These are phyloP conservation scores for Fagus sylvatica DNA, from an alignment of 306 rosid genomes.

Conservation along the genomic window DNA sequence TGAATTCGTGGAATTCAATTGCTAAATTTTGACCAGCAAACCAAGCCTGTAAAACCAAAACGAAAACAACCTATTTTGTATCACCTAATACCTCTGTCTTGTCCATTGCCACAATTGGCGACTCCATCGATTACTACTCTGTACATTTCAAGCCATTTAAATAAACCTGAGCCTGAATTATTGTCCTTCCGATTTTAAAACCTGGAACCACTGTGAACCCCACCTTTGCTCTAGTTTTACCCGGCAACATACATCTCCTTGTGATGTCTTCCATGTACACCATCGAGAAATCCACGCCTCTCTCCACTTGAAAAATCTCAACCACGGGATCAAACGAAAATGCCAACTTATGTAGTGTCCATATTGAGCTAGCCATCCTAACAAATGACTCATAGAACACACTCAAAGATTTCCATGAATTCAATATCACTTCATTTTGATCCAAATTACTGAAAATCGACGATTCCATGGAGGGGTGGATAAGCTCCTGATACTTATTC, in stretches of 20 bases:
- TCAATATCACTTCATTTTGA: conserved; percentile 61
- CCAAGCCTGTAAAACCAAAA: conserved; percentile 12
- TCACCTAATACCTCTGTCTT: conserved; percentile 13
- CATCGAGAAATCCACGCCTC: conserved; percentile 77
- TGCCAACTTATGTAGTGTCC: conserved; percentile 91
- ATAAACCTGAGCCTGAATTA: conserved; percentile 89
- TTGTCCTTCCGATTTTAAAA: conserved; percentile 66
- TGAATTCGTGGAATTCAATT: conserved; percentile 18
- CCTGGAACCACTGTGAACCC: conserved; percentile 95
- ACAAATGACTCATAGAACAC: conserved; percentile 86
- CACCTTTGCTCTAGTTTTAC: conserved; percentile 68
- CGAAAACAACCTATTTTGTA: conserved; percentile 9
- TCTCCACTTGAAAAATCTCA: conserved; percentile 85
- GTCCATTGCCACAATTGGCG: conserved; percentile 17
- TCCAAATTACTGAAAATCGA: conserved; percentile 78
- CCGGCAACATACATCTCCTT: conserved; percentile 47
- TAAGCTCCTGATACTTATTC: conserved; percentile 75
- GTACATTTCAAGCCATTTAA: conserved; percentile 45
- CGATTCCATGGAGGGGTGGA: conserved; percentile 85
- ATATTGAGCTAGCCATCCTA: conserved; percentile 84
- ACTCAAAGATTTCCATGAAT: conserved; percentile 83
- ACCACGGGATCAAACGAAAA: conserved; percentile 68
- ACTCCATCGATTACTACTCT: conserved; percentile 28
- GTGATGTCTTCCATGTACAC: conserved; percentile 92
- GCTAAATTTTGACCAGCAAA: conserved; percentile 3